Base-by-base conservation (phyloP, 257 asterid species). In the Nicotiana noctiflora region DNA sequence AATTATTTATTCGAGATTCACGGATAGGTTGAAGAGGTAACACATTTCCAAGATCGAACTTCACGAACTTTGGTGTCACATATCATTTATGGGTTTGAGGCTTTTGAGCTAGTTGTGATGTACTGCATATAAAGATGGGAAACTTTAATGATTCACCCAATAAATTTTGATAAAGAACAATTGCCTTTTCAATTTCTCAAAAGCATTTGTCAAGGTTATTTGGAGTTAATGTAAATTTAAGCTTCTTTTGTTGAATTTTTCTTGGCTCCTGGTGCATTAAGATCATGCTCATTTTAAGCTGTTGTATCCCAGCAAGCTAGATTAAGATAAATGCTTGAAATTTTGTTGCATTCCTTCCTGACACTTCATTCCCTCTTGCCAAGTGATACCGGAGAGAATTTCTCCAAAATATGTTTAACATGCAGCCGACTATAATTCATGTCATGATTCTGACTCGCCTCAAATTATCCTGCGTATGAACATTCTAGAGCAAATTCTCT, bases 81-180 rank as follows among this genome's bases (percentile, higher is more conserved):
- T 57, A 46, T 70, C 57, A 70, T 70, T 70, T 70, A 57, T 44
- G 21, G 59, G 77, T n/a, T 44, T 70, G 57, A 70, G 19, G 19
- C 13, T 70, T 70, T 44, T 70, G 77, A 44, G 59, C 77, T 70
- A 13, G 31, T 44, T 70, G 59, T 70, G 59, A 70, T 70, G 77
- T 46, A 44, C 77, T 70, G 19, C 57, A 19, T 44, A 13, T 19
- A 31, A 70, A 70, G 77, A 44, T 23, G 59, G 19, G 59, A 70
- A 12, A 64, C 72, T 34, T 14, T 70, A 21, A 13, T 25, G 7
- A 21, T 13, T 44, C 34, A 12, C 37, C 34, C 59, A 68, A 19
- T 46, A 44, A 44, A 44, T 44, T 70, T 70, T 44, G 19, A 57
- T 46, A 12, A 70, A 34, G 37, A 46, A 46, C 59, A 70, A 37